A percentile compares a stretch with the other conserved stretches of the same genome.
Conservation (phyloP, 768 basidiomycete genomes). For the Naganishia antarctica region DNA sequence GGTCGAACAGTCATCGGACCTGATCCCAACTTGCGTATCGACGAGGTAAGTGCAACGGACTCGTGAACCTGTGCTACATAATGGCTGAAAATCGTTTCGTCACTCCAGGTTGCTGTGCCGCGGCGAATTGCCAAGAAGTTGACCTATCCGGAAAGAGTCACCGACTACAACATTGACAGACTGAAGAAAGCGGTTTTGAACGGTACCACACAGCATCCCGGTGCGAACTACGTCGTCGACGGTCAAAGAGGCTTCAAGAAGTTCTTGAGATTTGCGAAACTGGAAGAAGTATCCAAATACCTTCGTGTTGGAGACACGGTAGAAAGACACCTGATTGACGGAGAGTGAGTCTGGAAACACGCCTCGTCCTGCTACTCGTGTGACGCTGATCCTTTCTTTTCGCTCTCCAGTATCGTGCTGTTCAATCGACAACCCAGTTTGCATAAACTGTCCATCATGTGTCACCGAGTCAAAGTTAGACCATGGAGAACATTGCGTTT, state of each 20-base stretch:
- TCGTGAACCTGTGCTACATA: too few relatives aligned
- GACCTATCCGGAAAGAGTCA: constrained; percentile 95
- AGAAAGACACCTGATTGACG: constrained; percentile 89
- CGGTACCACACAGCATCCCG: constrained; percentile 84
- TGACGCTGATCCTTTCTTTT: constrained; percentile 18
- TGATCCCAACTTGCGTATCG: constrained; percentile 96
- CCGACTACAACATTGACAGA: constrained; percentile 74
- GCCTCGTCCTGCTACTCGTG: neutral
- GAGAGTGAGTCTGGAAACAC: constrained; percentile 59
- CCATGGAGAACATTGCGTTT: constrained; percentile 96
- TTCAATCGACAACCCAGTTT: constrained; percentile 99
- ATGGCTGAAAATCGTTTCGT: neutral
- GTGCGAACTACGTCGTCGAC: constrained; percentile 88
- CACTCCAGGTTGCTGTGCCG: constrained; percentile 76
- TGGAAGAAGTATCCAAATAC: constrained; percentile 71
- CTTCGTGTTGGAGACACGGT: constrained; percentile 84
- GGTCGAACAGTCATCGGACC: constrained; percentile 98
- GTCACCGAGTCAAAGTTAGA: constrained; percentile 89
- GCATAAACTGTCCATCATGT: constrained; percentile 99
- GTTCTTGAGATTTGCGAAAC: constrained; percentile 79
- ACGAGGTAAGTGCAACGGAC: constrained; percentile 68
- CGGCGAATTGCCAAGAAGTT: constrained; percentile 89
- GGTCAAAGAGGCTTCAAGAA: constrained; percentile 71
- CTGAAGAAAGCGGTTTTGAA: constrained; percentile 75
- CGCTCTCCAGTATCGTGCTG: constrained; percentile 62